phyloP scores from a whole-genome alignment of 2,329 filamentous ascomycete species.

The Ophioceras dolichostomum region DNA sequence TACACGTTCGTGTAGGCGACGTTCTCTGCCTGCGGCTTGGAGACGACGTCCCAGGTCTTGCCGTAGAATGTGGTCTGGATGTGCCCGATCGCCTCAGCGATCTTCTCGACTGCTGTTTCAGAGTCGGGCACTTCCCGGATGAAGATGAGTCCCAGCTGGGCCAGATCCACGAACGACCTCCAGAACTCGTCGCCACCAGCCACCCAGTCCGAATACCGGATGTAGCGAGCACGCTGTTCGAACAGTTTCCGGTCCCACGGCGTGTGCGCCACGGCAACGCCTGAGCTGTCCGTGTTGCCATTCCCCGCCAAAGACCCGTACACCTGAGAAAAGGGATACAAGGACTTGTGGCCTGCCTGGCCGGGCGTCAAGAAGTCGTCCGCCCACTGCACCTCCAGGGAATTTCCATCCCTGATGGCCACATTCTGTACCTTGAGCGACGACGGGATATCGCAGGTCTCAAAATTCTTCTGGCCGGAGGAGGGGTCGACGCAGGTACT shows the following conservation, averaged over 20 bases:
- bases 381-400: slow-evolving; percentile 2
- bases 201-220: slow-evolving; percentile 66
- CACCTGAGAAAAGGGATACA: slow-evolving; percentile 13
- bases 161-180: slow-evolving; percentile 48
- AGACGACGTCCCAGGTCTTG: slow-evolving; percentile 77
- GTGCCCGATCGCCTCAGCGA: slow-evolving; percentile 63
- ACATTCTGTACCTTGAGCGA: slow-evolving; percentile 2
- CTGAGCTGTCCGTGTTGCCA: slow-evolving; percentile 18
- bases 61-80: slow-evolving; percentile 88
- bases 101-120: slow-evolving; percentile 50
- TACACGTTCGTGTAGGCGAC: slow-evolving; percentile 78
- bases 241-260: slow-evolving; percentile 28
- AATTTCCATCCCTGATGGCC: slow-evolving; percentile 1
- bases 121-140: slow-evolving; percentile 60
- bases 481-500: slow-evolving; percentile 42
- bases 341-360: slow-evolving; percentile 4
- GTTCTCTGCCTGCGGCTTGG: slow-evolving; percentile 74
- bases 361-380: slow-evolving; percentile 1
- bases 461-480: slow-evolving; percentile 52
- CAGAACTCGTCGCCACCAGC: slow-evolving; percentile 42
- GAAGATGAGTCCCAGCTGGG: slow-evolving; percentile 62
- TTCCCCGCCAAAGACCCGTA: no score
- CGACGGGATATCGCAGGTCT: slow-evolving; percentile 48
- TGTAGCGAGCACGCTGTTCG: slow-evolving; percentile 24
- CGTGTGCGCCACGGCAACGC: slow-evolving; percentile 5